Evolutionary conservation across 768 basidiomycete species (phyloP).

Genomic region (Rhizopogon roseolus): DNA sequence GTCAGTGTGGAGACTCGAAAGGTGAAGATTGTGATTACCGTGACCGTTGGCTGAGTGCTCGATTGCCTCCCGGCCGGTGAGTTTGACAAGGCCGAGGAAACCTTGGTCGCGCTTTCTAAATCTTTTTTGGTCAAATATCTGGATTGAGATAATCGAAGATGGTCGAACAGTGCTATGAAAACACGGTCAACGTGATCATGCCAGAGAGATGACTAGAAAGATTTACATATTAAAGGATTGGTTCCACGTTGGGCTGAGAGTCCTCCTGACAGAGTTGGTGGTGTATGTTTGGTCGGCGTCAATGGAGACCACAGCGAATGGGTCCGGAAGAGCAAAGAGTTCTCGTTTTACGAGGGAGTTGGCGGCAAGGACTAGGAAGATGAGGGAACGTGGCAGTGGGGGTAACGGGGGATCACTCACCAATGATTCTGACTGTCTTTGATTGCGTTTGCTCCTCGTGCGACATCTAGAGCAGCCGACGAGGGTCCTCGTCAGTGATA

Average conservation of each 20-base stretch:
- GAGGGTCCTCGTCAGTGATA: background rate
- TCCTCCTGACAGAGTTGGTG: constrained; percentile 65
- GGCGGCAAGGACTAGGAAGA: constrained; percentile 66
- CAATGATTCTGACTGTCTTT: background rate
- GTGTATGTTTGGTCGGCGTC: constrained; percentile 81
- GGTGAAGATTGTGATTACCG: constrained; percentile 28
- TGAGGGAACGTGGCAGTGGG: background rate
- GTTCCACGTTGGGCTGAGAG: constrained; percentile 74
- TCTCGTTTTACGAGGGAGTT: constrained; percentile 72
- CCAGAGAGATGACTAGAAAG: constrained; percentile 2
- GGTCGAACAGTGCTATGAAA: constrained; percentile 59
- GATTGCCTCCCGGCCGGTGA: constrained; percentile 51
- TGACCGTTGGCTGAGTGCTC: constrained; percentile 40
- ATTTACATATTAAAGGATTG: constrained; percentile 83
- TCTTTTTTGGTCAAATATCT: constrained; percentile 88
- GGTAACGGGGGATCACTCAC: background rate
- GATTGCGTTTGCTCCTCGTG: background rate
- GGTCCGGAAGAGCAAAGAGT: constrained; percentile 78
- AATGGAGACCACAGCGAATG: constrained; percentile 84
- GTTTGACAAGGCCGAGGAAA: constrained; percentile 55
- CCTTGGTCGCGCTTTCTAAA: constrained; percentile 87
- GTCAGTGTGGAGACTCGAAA: background rate
- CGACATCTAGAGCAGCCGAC: background rate
- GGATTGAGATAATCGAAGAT: constrained; percentile 73
- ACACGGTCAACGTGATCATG: constrained; percentile 1